phyloP scores from a whole-genome alignment of 768 basidiomycete species.

The Tylopilus cervinicoccineus region DNA sequence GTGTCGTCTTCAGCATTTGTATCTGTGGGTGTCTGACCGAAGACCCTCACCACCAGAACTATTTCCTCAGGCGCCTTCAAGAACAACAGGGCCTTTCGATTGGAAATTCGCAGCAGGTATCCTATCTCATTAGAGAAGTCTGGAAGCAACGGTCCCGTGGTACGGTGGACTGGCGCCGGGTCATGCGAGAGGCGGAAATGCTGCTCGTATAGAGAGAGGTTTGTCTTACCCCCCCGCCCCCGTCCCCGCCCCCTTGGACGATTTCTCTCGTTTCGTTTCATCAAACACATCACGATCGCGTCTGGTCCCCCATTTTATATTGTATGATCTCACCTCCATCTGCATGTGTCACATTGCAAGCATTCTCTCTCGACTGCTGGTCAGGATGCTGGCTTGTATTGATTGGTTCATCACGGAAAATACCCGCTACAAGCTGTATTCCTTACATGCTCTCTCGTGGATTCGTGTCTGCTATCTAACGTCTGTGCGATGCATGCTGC shows the following conservation, averaged over 20 bases:
- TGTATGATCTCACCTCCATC: constrained; percentile 11
- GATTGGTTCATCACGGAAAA: constrained; percentile 17
- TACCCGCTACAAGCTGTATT: constrained; percentile 21
- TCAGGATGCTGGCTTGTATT: constrained; percentile 18
- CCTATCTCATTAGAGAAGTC: constrained; percentile 49
- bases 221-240: too few species aligned
- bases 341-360: constrained; percentile 9
- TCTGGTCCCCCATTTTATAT: constrained; percentile 1
- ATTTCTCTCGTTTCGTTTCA: constrained; percentile 2
- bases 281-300: background rate
- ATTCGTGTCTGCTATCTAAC: too few species aligned
- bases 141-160: constrained; percentile 46
- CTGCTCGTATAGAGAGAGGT: constrained; percentile 53
- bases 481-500: background rate
- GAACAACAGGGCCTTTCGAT: constrained; percentile 50
- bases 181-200: constrained; percentile 47
- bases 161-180: constrained; percentile 60
- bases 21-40: constrained; percentile 70
- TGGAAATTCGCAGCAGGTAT: constrained; percentile 63
- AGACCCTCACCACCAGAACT: constrained; percentile 36
- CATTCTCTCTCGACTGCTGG: constrained; percentile 16
- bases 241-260: too few species aligned
- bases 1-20: constrained; percentile 76
- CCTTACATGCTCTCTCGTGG: constrained; percentile 10
- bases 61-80: constrained; percentile 44